phyloP scores from a whole-genome alignment of 2,329 filamentous ascomycete genomes.

The Meredithiella fracta region DNA sequence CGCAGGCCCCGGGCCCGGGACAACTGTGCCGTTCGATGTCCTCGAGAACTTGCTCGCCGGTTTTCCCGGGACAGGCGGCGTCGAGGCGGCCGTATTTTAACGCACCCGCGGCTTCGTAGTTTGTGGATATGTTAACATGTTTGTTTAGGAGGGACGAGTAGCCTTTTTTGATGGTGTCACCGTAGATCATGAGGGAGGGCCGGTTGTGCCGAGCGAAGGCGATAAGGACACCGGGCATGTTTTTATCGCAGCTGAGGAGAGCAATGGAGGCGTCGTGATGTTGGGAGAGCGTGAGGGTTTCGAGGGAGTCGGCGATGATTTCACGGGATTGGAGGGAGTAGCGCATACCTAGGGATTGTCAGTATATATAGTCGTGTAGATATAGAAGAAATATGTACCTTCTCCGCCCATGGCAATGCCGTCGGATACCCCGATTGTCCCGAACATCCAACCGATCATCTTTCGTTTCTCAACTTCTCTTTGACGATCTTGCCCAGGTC shows the following conservation, averaged over 20 bases:
- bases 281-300: slow-evolving; percentile 82
- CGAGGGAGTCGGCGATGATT: slow-evolving; percentile 85
- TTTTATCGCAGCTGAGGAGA: slow-evolving; percentile 92
- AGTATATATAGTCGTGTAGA: too few relatives aligned
- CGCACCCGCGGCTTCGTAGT: slow-evolving; percentile 75
- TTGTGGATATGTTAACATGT: slow-evolving; percentile 74
- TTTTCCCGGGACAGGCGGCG: slow-evolving; percentile 46
- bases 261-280: slow-evolving; percentile 86
- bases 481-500: slow-evolving; percentile 83
- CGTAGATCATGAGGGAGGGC: slow-evolving; percentile 89
- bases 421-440: slow-evolving; percentile 76
- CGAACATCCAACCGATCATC: slow-evolving; percentile 92
- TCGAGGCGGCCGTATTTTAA: slow-evolving; percentile 64
- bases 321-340: slow-evolving; percentile 83
- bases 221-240: slow-evolving; percentile 93
- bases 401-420: slow-evolving; percentile 92
- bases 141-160: slow-evolving; percentile 60
- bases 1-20: slow-evolving; percentile 47
- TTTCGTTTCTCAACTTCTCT: slow-evolving; percentile 60
- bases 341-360: slow-evolving; percentile 53
- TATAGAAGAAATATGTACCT: slow-evolving; percentile 32
- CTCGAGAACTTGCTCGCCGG: slow-evolving; percentile 60
- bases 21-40: slow-evolving; percentile 72
- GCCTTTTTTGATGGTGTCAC: slow-evolving; percentile 75
- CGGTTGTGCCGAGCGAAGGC: slow-evolving; percentile 81